Conservation (phyloP, 768 basidiomycete species). For the Amanita thiersii region DNA sequence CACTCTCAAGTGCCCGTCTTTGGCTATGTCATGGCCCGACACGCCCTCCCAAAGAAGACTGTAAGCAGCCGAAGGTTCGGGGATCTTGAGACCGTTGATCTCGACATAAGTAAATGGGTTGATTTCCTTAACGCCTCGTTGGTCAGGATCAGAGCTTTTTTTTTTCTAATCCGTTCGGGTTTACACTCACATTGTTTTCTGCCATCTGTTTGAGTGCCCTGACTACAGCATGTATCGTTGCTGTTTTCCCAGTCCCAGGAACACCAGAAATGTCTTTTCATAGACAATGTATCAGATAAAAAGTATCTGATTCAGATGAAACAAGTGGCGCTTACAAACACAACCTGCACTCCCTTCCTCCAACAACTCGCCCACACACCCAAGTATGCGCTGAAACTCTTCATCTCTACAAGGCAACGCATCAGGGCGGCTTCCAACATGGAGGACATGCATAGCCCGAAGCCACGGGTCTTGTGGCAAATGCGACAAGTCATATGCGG, state of each 20-base stretch:
- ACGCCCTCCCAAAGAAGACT: conserved; percentile 88
- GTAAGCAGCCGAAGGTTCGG: conserved; percentile 91
- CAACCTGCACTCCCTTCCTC: conserved; percentile 95
- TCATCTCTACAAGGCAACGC: conserved; percentile 82
- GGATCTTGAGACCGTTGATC: conserved; percentile 91
- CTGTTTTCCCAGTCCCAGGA: conserved; percentile 98
- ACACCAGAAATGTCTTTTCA: conserved; percentile 91
- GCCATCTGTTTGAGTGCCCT: conserved; percentile 88
- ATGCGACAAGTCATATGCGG: conserved; percentile 35
- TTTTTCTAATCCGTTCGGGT: too few species aligned
- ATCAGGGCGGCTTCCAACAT: conserved; percentile 90
- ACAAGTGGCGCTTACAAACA: conserved; percentile 61
- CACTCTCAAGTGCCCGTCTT: conserved; percentile 56
- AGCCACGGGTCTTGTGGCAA: conserved; percentile 75
- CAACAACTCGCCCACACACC: conserved; percentile 73
- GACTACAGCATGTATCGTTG: conserved; percentile 91
- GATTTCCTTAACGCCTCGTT: too few species aligned
- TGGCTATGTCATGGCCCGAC: conserved; percentile 64
- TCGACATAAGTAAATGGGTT: conserved; percentile 96
- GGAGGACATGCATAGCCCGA: conserved; percentile 83
- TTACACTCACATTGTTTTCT: conserved; percentile 64
- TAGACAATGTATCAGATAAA: neutral
- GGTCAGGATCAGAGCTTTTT: too few species aligned
- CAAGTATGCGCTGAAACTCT: conserved; percentile 71
- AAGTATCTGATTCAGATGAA: conserved; percentile 6